Percentiles rank a stretch among this genome's conserved stretches.
Conservation (phyloP, 1,284 basidiomycete species). For the Xerocomus minutiporus region DNA sequence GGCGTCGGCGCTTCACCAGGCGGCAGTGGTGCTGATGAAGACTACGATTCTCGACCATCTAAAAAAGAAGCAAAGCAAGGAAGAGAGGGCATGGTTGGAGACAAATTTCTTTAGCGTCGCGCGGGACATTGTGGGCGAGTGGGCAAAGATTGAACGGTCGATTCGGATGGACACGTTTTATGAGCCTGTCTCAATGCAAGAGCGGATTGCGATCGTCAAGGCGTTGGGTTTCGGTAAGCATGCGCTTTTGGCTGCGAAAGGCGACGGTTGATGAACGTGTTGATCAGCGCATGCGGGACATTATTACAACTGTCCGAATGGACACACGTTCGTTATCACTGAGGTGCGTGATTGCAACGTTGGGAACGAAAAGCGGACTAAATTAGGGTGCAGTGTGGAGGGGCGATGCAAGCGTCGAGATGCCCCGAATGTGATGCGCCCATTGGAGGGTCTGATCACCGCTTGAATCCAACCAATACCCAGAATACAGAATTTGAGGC, state of each 20-base stretch:
- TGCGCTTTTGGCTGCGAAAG: not conserved
- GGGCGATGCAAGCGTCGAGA: slow-evolving; percentile 39
- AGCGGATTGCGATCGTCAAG: slow-evolving; percentile 41
- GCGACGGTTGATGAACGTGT: not conserved
- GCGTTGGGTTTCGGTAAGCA: slow-evolving; percentile 38
- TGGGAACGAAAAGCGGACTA: no score
- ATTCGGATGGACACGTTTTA: slow-evolving; percentile 38
- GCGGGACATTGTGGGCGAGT: slow-evolving; percentile 36
- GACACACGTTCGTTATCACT: slow-evolving; percentile 46
- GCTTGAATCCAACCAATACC: slow-evolving; percentile 40
- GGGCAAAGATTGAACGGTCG: slow-evolving; percentile 31
- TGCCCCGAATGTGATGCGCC: slow-evolving; percentile 53
- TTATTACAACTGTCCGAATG: slow-evolving; percentile 44
- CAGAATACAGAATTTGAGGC: slow-evolving; percentile 43
- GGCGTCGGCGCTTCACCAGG: slow-evolving; percentile 1
- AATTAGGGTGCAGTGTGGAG: slow-evolving; percentile 43
- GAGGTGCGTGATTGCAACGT: slow-evolving; percentile 31
- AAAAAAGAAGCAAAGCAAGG: slow-evolving; percentile 14
- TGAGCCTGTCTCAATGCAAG: slow-evolving; percentile 39
- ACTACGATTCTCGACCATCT: slow-evolving; percentile 11
- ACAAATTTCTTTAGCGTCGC: slow-evolving; percentile 33
- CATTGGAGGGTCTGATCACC: slow-evolving; percentile 48
- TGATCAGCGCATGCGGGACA: slow-evolving; percentile 40
- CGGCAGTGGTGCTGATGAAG: slow-evolving; percentile 10
- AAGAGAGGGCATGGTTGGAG: slow-evolving; percentile 36